Conservation (phyloP, 2,329 filamentous ascomycete species). For the Dryadomyces quercivorus region DNA sequence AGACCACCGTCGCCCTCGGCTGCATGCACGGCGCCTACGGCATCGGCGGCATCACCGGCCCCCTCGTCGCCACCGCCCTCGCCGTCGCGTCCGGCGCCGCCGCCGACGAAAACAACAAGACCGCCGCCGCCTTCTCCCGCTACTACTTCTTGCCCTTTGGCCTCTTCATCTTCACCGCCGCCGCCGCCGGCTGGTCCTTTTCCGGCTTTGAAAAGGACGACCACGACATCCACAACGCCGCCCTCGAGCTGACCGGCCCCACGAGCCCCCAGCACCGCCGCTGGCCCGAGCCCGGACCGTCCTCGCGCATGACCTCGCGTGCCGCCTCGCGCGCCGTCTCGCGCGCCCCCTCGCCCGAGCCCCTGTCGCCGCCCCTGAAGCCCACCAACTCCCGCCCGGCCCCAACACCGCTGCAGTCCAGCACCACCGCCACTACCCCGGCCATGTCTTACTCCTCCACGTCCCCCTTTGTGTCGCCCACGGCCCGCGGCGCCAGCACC, state of each 20-base stretch:
- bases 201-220: constrained; percentile 54
- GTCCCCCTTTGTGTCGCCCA: background rate
- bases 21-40: constrained; percentile 57
- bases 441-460: background rate
- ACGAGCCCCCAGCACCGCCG: background rate
- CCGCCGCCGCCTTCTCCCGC: constrained; percentile 22
- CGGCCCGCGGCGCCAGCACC: background rate
- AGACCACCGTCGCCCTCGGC: constrained; percentile 44
- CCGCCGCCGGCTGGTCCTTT: constrained; percentile 55
- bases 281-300: background rate
- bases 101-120: background rate
- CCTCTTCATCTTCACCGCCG: constrained; percentile 43
- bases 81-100: constrained; percentile 41
- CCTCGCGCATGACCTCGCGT: background rate
- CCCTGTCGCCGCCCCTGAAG: background rate
- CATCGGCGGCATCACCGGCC: constrained; percentile 52
- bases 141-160: constrained; percentile 60
- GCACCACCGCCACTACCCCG: constrained; percentile 7
- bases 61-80: constrained; percentile 63
- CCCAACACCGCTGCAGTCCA: constrained; percentile 9
- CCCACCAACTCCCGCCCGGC: background rate
- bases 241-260: background rate
- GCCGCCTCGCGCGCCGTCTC: background rate
- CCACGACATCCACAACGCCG: constrained; percentile 6
- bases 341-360: constrained; percentile 1